Conservation (phyloP, 768 basidiomycete species). For the Paxillus involutus region DNA sequence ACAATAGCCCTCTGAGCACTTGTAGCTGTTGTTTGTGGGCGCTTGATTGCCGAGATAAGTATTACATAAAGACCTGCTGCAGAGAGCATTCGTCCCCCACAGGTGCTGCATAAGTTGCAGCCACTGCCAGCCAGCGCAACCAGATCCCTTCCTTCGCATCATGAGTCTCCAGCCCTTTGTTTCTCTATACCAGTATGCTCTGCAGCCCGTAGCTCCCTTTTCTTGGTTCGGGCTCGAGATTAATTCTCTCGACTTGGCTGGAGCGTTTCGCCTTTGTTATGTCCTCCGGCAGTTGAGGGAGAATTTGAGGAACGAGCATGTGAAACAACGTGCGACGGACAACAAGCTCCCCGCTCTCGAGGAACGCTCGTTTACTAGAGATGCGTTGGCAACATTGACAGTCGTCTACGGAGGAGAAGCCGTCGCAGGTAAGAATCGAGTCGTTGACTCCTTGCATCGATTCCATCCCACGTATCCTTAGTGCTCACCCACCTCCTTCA, state of each 20-base stretch:
- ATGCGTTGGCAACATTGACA: conserved; percentile 53
- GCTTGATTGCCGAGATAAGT: background rate
- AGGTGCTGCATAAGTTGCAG: background rate
- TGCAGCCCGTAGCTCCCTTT: conserved; percentile 65
- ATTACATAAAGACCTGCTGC: background rate
- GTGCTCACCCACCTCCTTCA: background rate
- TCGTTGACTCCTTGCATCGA: background rate
- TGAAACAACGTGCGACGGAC: conserved; percentile 34
- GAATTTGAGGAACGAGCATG: conserved; percentile 42
- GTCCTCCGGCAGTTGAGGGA: conserved; percentile 69
- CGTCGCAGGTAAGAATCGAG: conserved; percentile 49
- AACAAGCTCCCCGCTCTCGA: conserved; percentile 38
- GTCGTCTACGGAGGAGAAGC: conserved; percentile 84
- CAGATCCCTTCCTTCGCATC: background rate
- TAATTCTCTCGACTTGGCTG: conserved; percentile 65
- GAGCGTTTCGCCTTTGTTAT: conserved; percentile 67
- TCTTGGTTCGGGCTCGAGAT: conserved; percentile 62
- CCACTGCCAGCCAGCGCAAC: background rate
- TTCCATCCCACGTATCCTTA: background rate
- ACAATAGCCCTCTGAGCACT: conserved; percentile 3
- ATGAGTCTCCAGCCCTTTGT: conserved; percentile 44
- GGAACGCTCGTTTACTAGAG: conserved; percentile 56
- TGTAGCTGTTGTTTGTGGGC: background rate
- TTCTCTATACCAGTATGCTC: conserved; percentile 48
- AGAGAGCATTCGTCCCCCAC: background rate